Base-by-base conservation (phyloP, 2,329 filamentous ascomycete genomes). In the Talaromyces sp. region DNA sequence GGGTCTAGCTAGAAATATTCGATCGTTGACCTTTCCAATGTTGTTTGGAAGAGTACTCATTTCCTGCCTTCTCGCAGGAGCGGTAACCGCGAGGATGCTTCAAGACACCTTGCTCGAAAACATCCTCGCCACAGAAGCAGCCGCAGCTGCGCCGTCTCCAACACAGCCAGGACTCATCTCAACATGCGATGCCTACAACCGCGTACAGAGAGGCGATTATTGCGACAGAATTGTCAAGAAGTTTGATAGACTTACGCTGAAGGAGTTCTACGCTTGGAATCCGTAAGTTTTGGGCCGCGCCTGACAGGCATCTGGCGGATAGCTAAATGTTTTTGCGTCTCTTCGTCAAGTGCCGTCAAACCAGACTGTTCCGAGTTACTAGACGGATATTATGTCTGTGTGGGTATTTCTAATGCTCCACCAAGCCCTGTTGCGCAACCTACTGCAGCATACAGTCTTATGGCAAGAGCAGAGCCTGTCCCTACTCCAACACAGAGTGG, bases 401-500 rank as follows among this genome's bases (percentile, higher is more conserved):
- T 66, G 52, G 65, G 58, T 3, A 37, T 62, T 37, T 31, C 48
- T 10, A 31, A 52, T 62, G 16, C 52, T 43, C 14, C 33, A 22
- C 37, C 33, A 16, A 31, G 33, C 41, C 11, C 48, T 41, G 33
- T 3, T 2, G 41, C 16, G 19, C 13, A 16, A 10, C n/a, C 19
- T 14, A 31, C 33, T 57, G 22, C 13, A 33, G 33, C 35, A 39
- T 31, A 8, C 16, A 54, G 22, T n/a, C 63, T 64, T n/a, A 50
- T 62, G 5, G 52, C 62, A 33, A 31, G 56, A 13, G 35, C 64
- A n/a, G 60, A 62, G 11, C 9, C 65, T n/a, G 62, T 60, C 5
- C 68, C 67, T 6, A 64, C 56, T 2, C 69, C 69, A 2, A 70
- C 64, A 24, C 67, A 70, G 19, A 45, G 61, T 8, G 67, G 69